These are phyloP conservation scores for Trichoderma asperelloides DNA, from an alignment of 495 filamentous ascomycete species.

Conservation along the genomic window DNA sequence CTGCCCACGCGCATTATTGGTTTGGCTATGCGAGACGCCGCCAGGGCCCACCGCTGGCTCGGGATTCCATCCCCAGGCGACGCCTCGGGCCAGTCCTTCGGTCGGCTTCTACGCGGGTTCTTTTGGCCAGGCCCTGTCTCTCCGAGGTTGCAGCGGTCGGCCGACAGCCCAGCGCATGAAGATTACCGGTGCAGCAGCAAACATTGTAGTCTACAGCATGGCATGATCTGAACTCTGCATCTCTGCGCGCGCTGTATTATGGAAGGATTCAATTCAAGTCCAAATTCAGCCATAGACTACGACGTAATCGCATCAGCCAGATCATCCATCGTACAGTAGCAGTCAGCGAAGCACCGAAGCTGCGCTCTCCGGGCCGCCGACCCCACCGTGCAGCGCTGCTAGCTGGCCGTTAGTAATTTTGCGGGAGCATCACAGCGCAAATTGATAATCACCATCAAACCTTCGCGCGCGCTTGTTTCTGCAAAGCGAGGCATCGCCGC, in stretches of 20 bases:
- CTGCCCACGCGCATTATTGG: neutral
- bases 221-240: too few species aligned
- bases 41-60: neutral
- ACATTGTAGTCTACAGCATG: too few species aligned
- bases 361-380: neutral
- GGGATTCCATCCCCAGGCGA: neutral
- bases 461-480: constrained; percentile 3
- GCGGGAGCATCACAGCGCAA: neutral
- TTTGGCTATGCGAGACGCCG: neutral
- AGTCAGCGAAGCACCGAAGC: neutral
- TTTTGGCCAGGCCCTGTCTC: neutral
- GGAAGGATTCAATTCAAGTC: too few species aligned
- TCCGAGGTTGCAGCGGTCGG: neutral
- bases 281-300: too few species aligned
- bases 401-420: neutral
- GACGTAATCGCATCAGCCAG: too few species aligned
- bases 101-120: neutral
- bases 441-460: constrained; percentile 6
- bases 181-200: too few species aligned
- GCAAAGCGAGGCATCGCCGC: neutral
- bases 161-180: too few species aligned
- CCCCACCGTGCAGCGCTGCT: neutral
- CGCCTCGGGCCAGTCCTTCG: neutral
- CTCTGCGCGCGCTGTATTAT: too few species aligned
- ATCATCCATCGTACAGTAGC: too few species aligned